Evolutionary conservation across 2,329 filamentous ascomycete genomes (phyloP).

Genomic region (Phyllosticta paracitricarpa): DNA sequence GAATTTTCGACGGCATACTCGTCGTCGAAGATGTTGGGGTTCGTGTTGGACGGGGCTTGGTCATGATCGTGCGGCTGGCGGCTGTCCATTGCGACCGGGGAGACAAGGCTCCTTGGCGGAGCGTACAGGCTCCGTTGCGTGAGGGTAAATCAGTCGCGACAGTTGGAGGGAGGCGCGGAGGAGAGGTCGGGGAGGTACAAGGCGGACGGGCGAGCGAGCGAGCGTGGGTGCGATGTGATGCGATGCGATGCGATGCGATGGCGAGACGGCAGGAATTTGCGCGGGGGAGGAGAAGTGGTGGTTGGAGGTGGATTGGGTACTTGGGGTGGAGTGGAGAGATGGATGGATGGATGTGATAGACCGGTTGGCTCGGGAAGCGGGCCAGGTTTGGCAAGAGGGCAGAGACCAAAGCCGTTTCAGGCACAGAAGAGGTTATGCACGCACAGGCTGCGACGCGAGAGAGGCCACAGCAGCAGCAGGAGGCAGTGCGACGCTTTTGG

Average conservation of each 20-base stretch:
- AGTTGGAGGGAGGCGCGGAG: not conserved
- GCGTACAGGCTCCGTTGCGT: slow-evolving; percentile 8
- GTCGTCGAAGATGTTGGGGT: slow-evolving; percentile 39
- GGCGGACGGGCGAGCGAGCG: not conserved
- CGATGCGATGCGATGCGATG: not conserved
- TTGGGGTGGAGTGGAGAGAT: not conserved
- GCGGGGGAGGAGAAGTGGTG: not conserved
- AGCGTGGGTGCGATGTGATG: too few species aligned
- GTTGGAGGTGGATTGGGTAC: not conserved
- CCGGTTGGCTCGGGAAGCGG: slow-evolving; percentile 16
- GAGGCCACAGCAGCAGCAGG: too few species aligned
- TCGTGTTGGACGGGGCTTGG: slow-evolving; percentile 20
- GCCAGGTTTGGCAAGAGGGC: slow-evolving; percentile 14
- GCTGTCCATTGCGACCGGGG: slow-evolving; percentile 27
- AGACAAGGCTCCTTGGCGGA: slow-evolving; percentile 10
- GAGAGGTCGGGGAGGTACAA: not conserved
- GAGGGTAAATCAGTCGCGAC: slow-evolving; percentile 11
- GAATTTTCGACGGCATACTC: slow-evolving; percentile 33
- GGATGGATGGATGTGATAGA: slow-evolving; percentile 11
- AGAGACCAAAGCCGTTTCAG: slow-evolving; percentile 22
- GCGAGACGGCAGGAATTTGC: not conserved
- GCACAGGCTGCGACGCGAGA: too few species aligned
- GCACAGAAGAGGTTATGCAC: slow-evolving; percentile 2
- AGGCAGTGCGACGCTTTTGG: not conserved
- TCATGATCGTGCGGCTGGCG: slow-evolving; percentile 23